Base-by-base conservation (phyloP, 805 yeast species). In the Metschnikowia hibisci region DNA sequence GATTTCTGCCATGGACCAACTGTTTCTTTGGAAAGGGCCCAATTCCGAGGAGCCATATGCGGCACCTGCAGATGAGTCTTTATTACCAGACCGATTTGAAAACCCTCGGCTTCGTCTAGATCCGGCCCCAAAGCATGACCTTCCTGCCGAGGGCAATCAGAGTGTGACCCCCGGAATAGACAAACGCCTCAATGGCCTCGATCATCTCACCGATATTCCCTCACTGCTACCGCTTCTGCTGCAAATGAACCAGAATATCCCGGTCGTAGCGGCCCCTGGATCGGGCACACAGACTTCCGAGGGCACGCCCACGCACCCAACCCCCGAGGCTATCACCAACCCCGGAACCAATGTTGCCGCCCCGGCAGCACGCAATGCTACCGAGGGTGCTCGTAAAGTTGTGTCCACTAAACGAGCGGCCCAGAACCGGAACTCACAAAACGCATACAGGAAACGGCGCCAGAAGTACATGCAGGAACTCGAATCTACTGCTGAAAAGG, bases 391-490 rank as follows among this genome's bases (percentile, higher is more conserved):
- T 12, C 40, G 40, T 16, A 41, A 38, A 14, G 26, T 22, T 14
- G 66, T 83, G 33, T 76, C 73, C 44, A 79, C 93, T 32, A 87
- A 87, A 62, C 79, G 97, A 50, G 96, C 96, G 1, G 89, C 84
- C 7, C 97, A 90, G 65, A 90, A 90, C 69, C 73, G 97, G 57
- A 82, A 80, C 47, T 96, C 97, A 4, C 97, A 90, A 66, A 79
- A 87, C 53, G 96, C 96, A 7, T 90, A 89, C 66, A 77, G 97
- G 58, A 82, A 81, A 59, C 76, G 96, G 47, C 83, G 86, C 59
- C 96, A 89, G 56, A 76, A 78, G 45, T 82, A 87, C 56, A 80
- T 90, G 51, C 84, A 81, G 62, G 91, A 87, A 38, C 71, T 90
- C 44, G 96, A 90, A 64, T 63, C 69, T 29, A 81, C 82, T 57